These are phyloP conservation scores for Fusarium oligoseptatum DNA, from an alignment of 2,329 filamentous ascomycete genomes.

Conservation along the genomic window DNA sequence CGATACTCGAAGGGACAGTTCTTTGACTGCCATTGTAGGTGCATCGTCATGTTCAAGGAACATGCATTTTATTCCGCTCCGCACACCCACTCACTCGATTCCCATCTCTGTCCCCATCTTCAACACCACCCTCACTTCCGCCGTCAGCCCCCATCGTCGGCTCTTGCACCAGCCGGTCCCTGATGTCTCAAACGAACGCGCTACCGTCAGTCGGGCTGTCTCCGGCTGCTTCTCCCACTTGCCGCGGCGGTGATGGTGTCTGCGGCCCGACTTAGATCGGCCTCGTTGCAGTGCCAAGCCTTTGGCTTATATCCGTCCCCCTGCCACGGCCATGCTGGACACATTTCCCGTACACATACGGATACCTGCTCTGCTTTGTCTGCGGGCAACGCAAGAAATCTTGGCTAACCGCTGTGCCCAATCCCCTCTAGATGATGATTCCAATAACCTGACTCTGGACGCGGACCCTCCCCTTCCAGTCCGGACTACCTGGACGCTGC, in stretches of 20 bases:
- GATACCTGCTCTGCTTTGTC: not conserved
- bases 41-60: not conserved
- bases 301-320: conserved; percentile 2
- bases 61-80: not conserved
- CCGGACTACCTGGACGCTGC: conserved; percentile 87
- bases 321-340: not conserved
- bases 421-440: conserved; percentile 80
- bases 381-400: not conserved
- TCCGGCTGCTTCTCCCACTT: conserved; percentile 3
- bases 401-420: conserved; percentile 16
- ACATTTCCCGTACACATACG: not conserved
- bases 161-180: not conserved
- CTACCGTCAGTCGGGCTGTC: not conserved
- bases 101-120: not conserved
- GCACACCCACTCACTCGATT: not conserved
- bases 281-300: not conserved
- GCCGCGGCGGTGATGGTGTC: conserved; percentile 2
- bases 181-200: conserved; percentile 1
- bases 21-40: conserved; percentile 90
- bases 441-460: conserved; percentile 75
- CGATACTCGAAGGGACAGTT: conserved; percentile 88
- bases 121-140: not conserved
- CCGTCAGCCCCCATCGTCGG: not conserved
- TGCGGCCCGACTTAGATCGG: not conserved
- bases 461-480: conserved; percentile 48